phyloP scores from a whole-genome alignment of 2,329 filamentous ascomycete species.

The Paraphoma chrysanthemicola region DNA sequence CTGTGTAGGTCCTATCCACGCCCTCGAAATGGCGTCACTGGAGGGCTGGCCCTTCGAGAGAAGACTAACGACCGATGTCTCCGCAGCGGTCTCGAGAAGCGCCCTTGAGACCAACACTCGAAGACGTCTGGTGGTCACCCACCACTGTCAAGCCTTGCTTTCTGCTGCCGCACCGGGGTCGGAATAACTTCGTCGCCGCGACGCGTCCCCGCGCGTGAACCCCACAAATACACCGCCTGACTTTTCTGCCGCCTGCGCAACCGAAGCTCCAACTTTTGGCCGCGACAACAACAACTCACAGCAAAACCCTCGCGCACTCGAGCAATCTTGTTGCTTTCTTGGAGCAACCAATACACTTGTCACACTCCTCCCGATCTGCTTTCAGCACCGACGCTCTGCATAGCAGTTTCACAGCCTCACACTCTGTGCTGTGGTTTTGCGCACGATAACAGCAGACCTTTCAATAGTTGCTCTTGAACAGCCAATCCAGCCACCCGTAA shows the following conservation, averaged over 20 bases:
- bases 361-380: neutral
- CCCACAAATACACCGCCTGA: constrained; percentile 25
- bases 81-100: constrained; percentile 24
- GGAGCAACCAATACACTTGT: neutral
- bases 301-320: neutral
- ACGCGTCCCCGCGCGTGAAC: constrained; percentile 16
- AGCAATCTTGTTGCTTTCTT: neutral
- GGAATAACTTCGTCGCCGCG: constrained; percentile 14
- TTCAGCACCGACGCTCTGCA: neutral
- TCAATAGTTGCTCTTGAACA: neutral
- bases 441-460: neutral
- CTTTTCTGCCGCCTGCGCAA: constrained; percentile 26
- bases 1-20: constrained; percentile 39
- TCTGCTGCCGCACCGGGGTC: constrained; percentile 4
- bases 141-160: constrained; percentile 3
- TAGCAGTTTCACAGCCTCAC: neutral
- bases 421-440: neutral
- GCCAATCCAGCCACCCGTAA: too few relatives aligned
- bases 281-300: neutral
- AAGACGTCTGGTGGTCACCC: constrained; percentile 6
- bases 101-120: constrained; percentile 15
- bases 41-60: constrained; percentile 39
- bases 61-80: constrained; percentile 38
- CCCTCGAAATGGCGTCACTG: constrained; percentile 37
- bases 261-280: neutral